Evolutionary conservation across 306 rosid genomes (phyloP).

Genomic region (Cicer pinnatifidum): DNA sequence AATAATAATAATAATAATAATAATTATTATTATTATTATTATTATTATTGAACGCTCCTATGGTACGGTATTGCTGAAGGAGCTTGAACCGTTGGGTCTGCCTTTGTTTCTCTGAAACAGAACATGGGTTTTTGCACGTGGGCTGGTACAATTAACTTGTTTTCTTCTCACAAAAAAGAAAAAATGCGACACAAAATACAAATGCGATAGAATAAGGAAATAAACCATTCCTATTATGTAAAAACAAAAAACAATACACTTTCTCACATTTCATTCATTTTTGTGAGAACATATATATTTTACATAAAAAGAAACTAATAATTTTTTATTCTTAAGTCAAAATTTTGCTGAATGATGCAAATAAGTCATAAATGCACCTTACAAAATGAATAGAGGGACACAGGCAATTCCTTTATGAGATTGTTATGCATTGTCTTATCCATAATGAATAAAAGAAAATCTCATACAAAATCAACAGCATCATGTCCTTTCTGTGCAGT

Average conservation of each 20-base stretch:
- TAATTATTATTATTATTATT: too few species aligned
- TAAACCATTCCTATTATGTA: not conserved
- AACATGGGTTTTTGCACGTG: conserved; percentile 78
- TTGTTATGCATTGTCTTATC: conserved; percentile 47
- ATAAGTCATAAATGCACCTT: conserved; percentile 1
- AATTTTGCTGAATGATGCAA: not conserved
- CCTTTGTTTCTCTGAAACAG: conserved; percentile 68
- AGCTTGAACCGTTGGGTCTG: conserved; percentile 77
- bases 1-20: too few species aligned
- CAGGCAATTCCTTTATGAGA: conserved; percentile 41
- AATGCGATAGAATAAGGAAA: not conserved
- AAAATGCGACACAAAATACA: not conserved
- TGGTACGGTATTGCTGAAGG: conserved; percentile 55
- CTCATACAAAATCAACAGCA: conserved; percentile 42
- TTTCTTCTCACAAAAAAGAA: conserved; percentile 35
- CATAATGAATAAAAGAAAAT: conserved; percentile 54
- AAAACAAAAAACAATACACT: not conserved
- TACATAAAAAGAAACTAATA: not conserved
- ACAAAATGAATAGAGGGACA: conserved; percentile 4
- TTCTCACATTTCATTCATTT: too few species aligned
- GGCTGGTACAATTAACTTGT: conserved; percentile 59
- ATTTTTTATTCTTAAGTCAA: not conserved
- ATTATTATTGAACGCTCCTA: conserved; percentile 39
- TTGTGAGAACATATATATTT: too few species aligned
- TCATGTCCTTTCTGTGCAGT: conserved; percentile 52